Evolutionary conservation across 345 rosid genomes (phyloP).

Genomic region (Excoecaria cochinchinensis): DNA sequence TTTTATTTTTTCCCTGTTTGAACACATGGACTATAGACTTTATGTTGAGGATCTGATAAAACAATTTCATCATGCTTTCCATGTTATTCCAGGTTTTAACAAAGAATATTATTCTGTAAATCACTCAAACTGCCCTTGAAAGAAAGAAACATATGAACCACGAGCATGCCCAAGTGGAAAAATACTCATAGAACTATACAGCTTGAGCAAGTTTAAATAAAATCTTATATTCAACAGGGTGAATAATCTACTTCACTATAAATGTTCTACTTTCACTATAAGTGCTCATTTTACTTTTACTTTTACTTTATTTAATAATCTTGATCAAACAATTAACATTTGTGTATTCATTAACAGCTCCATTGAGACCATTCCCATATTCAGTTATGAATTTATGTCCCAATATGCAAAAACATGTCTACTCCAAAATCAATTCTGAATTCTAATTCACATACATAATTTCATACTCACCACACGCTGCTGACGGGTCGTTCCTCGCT

Average conservation of each 20-base stretch:
- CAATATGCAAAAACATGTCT: neutral
- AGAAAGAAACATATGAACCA: neutral
- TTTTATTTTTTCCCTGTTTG: neutral
- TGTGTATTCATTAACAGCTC: too few species aligned
- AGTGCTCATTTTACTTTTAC: too few species aligned
- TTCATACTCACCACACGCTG: conserved; percentile 15
- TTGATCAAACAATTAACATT: too few species aligned
- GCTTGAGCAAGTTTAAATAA: too few species aligned
- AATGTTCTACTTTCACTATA: too few species aligned
- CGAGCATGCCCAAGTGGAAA: too few species aligned
- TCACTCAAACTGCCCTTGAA: neutral
- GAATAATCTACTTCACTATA: too few species aligned
- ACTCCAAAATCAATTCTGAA: neutral
- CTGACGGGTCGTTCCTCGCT: conserved; percentile 35
- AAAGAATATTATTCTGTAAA: neutral
- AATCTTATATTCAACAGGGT: too few species aligned
- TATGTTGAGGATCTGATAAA: neutral
- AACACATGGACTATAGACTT: neutral
- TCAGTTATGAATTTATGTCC: too few species aligned
- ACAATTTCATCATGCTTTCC: neutral
- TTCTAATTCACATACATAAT: neutral
- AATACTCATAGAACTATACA: too few species aligned
- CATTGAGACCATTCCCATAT: too few species aligned
- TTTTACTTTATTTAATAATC: too few species aligned
- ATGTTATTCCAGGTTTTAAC: neutral